These are phyloP conservation scores for Coemansia javaensis DNA, from an alignment of 192 early-diverging fungal genomes.

Conservation along the genomic window DNA sequence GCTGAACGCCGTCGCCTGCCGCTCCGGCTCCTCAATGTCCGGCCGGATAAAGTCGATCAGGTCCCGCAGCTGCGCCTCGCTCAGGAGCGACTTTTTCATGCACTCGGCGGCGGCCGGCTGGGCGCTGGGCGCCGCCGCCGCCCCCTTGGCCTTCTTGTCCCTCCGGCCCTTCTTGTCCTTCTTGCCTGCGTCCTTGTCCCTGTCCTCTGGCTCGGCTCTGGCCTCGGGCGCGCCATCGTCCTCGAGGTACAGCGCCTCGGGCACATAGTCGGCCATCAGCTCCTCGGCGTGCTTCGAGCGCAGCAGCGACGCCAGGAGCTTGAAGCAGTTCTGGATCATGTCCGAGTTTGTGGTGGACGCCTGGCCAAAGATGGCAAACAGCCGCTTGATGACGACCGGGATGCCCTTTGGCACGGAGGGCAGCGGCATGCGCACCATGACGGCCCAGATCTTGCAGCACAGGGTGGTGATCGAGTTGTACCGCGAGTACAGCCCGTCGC, in stretches of 20 bases:
- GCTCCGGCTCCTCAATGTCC: constrained; percentile 85
- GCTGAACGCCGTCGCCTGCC: constrained; percentile 76
- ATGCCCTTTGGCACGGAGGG: constrained; percentile 63
- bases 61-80: constrained; percentile 63
- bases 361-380: constrained; percentile 70
- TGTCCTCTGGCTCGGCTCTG: neutral
- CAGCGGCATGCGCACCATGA: constrained; percentile 68
- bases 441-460: constrained; percentile 66
- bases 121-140: too few relatives aligned
- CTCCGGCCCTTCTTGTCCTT: constrained; percentile 12
- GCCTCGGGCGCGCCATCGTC: neutral
- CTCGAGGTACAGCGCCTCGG: constrained; percentile 8
- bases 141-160: constrained; percentile 2
- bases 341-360: constrained; percentile 59
- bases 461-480: constrained; percentile 64
- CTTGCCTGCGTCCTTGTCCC: constrained; percentile 3
- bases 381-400: constrained; percentile 68
- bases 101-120: constrained; percentile 3
- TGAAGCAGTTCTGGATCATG: constrained; percentile 75
- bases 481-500: constrained; percentile 79
- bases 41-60: constrained; percentile 76
- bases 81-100: constrained; percentile 26
- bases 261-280: constrained; percentile 50
- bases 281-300: constrained; percentile 67
- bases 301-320: constrained; percentile 75